Evolutionary conservation across 495 filamentous ascomycete genomes (phyloP), one percentile per base, ranked within the genome.

Genomic region (Peziza echinospora): DNA sequence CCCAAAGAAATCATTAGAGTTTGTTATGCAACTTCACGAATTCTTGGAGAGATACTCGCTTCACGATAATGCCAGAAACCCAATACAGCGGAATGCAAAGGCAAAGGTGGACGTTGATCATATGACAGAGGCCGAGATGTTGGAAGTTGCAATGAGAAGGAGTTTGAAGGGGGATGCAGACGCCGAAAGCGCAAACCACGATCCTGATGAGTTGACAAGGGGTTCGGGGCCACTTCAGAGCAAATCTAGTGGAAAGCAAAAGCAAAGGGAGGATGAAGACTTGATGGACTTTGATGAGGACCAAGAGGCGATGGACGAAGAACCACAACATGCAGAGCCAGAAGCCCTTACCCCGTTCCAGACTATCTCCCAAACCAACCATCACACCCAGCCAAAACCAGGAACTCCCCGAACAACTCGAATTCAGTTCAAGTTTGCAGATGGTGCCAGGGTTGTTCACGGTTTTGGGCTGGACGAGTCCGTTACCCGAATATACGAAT

Each of bases 111-210:
- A 79, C 53, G 72, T 93, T 23, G 79, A 78, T 42, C 75, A 78
- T 5, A 87, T 97, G 79, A 93, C 84, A 0, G 89, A 97, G 55
- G 86, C 94, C 52, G 84, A 97, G 61, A 87, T 87, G 84, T 68
- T 97, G 56, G 78, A 91, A 60, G 75, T 93, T 69, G 89, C 91
- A 0, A 62, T 97, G 63, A 82, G 54, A 52, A 7, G 22, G 44
- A 7, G 47, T 44, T 25, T 16, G 11, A 48, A 44, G 9, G 39
- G 39, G n/a, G 51, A 46, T 19, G 34, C 52, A 6, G 55, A 53
- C 3, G 53, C 48, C 7, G 54, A 66, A 44, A 53, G 63, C 24
- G 66, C 61, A 47, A 60, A 70, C 21, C 55, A 62, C 48, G 87
- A 97, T 60, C 87, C 86, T 0, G 87, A 96, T 63, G 77, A 79